Conservation (phyloP, 345 rosid genomes). For the Bruguiera parviflora region DNA sequence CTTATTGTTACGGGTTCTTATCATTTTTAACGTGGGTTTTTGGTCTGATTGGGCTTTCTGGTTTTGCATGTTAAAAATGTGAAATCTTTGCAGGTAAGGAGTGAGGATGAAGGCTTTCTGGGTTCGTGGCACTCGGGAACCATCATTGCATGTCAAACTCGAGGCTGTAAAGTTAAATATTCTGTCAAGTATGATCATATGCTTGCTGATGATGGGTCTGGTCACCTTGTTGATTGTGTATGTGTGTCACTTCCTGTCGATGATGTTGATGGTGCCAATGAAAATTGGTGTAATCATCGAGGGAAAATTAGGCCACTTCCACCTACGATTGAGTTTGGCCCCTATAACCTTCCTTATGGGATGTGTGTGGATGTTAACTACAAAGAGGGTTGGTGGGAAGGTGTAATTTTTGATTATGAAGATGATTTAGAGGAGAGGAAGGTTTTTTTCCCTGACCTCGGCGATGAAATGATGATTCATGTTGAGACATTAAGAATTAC, state of each 20-base stretch:
- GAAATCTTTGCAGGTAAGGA: slow-evolving; percentile 47
- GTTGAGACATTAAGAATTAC: slow-evolving; percentile 48
- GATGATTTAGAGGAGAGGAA: slow-evolving; percentile 44
- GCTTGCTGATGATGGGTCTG: slow-evolving; percentile 41
- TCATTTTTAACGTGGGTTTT: too few species aligned
- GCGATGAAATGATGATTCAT: slow-evolving; percentile 50
- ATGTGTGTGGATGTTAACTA: slow-evolving; percentile 57
- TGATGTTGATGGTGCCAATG: slow-evolving; percentile 20
- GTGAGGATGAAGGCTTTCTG: slow-evolving; percentile 67
- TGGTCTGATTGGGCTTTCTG: neutral
- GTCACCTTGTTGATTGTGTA: slow-evolving; percentile 36
- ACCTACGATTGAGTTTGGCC: slow-evolving; percentile 31
- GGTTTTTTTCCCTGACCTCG: slow-evolving; percentile 80
- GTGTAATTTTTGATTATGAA: slow-evolving; percentile 61
- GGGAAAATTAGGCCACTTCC: slow-evolving; percentile 63
- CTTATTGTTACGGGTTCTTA: too few species aligned
- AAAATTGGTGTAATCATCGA: slow-evolving; percentile 18
- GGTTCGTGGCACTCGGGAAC: slow-evolving; percentile 76
- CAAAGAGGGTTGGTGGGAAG: slow-evolving; percentile 86
- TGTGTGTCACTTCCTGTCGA: slow-evolving; percentile 38
- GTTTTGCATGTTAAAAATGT: neutral
- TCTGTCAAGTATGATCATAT: slow-evolving; percentile 51
- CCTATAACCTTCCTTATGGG: slow-evolving; percentile 42
- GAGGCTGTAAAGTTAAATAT: slow-evolving; percentile 13
- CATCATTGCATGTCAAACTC: slow-evolving; percentile 26